Evolutionary conservation across 768 basidiomycete species (phyloP).

Genomic region (Infundibulicybe gibba): DNA sequence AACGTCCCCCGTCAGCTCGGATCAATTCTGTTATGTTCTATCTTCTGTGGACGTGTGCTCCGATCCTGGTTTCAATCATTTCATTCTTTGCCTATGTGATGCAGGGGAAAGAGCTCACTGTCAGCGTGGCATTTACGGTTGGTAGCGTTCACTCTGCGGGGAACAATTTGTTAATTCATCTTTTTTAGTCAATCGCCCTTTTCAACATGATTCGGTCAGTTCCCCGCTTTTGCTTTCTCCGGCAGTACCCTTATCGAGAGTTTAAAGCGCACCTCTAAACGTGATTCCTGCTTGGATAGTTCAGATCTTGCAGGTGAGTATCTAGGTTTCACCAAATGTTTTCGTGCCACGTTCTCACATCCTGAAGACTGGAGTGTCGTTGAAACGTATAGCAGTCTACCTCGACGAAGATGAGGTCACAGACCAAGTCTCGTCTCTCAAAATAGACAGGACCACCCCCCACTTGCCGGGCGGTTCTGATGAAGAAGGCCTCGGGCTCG

Average conservation of each 20-base stretch:
- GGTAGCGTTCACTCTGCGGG: constrained; percentile 13
- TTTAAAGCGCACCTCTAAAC: constrained; percentile 60
- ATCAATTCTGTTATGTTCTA: constrained; percentile 72
- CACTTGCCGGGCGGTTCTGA: constrained; percentile 21
- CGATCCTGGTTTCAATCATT: constrained; percentile 76
- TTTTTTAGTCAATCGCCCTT: constrained; percentile 62
- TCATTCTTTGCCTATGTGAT: constrained; percentile 75
- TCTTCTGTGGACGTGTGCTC: constrained; percentile 70
- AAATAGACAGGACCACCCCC: constrained; percentile 30
- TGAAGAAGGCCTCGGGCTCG: constrained; percentile 49
- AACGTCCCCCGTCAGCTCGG: constrained; percentile 38
- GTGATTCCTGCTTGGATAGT: constrained; percentile 80
- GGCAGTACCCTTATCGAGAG: neutral
- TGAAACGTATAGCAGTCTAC: constrained; percentile 66
- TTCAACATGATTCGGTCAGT: constrained; percentile 81
- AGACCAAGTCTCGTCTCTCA: constrained; percentile 63
- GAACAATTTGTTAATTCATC: neutral
- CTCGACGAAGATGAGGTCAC: constrained; percentile 69
- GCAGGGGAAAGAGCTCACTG: constrained; percentile 70
- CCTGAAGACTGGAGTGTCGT: constrained; percentile 52
- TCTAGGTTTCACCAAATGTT: neutral
- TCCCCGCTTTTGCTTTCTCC: neutral
- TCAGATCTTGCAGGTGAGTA: constrained; percentile 59
- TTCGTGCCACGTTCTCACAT: neutral
- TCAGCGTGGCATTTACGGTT: constrained; percentile 83